These are phyloP conservation scores for Pythium coloratum DNA, from an alignment of 352 stramenopile species.

Conservation along the genomic window DNA sequence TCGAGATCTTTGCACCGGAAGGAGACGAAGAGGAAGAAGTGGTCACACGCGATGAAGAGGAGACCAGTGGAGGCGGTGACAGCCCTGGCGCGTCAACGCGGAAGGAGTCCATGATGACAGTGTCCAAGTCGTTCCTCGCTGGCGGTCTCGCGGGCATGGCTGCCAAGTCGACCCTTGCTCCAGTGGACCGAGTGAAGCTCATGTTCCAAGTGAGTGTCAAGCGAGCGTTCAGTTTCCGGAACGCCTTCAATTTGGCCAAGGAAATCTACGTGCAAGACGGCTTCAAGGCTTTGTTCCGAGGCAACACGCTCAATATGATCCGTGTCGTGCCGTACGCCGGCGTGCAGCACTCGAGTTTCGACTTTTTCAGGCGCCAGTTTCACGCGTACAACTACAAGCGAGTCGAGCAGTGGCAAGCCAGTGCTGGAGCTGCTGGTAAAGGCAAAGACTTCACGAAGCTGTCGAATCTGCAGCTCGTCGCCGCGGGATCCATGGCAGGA, in stretches of 20 bases:
- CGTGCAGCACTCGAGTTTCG: constrained; percentile 82
- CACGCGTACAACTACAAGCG: constrained; percentile 75
- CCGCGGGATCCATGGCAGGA: constrained; percentile 69
- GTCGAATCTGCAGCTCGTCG: constrained; percentile 73
- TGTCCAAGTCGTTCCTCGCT: constrained; percentile 84
- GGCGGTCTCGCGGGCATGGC: constrained; percentile 71
- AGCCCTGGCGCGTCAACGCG: neutral
- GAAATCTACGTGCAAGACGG: constrained; percentile 76
- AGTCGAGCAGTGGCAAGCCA: constrained; percentile 29
- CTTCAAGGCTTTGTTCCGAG: constrained; percentile 66
- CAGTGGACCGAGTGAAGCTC: constrained; percentile 84
- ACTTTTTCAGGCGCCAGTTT: constrained; percentile 81
- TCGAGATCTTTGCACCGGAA: constrained; percentile 27
- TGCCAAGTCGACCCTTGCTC: constrained; percentile 73
- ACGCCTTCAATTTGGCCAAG: constrained; percentile 53
- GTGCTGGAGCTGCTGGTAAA: neutral
- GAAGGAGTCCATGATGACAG: constrained; percentile 55
- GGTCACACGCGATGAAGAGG: constrained; percentile 9
- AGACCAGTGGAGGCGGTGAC: neutral
- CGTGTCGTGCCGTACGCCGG: constrained; percentile 78
- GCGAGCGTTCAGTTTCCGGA: constrained; percentile 71
- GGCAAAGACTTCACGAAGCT: constrained; percentile 53
- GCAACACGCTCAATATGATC: constrained; percentile 80
- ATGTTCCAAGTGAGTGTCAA: constrained; percentile 84
- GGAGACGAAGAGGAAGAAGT: constrained; percentile 27